Percentiles rank a stretch among this genome's conserved stretches.
These are phyloP conservation scores for Triticum urartu DNA, from an alignment of 176 grass and related monocot species.

Conservation along the genomic window DNA sequence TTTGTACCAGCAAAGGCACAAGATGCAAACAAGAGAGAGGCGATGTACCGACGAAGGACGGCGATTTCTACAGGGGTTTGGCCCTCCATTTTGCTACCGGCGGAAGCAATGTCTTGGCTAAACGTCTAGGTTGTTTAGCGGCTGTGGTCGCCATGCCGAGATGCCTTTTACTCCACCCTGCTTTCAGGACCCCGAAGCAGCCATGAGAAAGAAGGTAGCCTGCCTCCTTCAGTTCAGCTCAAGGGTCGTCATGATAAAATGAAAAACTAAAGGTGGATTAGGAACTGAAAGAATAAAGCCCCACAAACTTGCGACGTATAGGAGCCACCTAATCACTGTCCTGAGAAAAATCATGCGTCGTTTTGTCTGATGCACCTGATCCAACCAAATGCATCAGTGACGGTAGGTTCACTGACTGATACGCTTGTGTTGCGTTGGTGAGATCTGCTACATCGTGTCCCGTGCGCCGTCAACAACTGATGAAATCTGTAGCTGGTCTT, in stretches of 20 bases:
- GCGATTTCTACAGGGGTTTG: neutral
- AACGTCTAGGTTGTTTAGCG: neutral
- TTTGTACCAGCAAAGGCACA: slow-evolving; percentile 15
- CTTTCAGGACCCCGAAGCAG: neutral
- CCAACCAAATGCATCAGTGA: neutral
- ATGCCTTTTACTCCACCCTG: slow-evolving; percentile 24
- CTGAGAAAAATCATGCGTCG: neutral
- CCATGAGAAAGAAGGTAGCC: slow-evolving; percentile 23
- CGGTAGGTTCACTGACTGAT: neutral
- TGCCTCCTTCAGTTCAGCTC: slow-evolving; percentile 33
- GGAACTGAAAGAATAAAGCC: neutral
- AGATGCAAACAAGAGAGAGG: neutral
- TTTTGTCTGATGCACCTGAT: neutral
- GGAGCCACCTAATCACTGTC: neutral
- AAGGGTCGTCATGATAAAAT: neutral
- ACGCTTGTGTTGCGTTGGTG: neutral
- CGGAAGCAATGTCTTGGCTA: slow-evolving; percentile 17
- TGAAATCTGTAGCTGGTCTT: neutral
- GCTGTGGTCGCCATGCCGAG: neutral
- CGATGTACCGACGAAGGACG: slow-evolving; percentile 1
- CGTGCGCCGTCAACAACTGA: neutral
- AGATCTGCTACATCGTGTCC: neutral
- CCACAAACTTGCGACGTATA: neutral
- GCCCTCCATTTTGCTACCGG: slow-evolving; percentile 7
- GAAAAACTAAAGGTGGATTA: neutral